These are phyloP conservation scores for Cucurbita argyrosperma DNA, from an alignment of 306 rosid genomes.

Conservation along the genomic window DNA sequence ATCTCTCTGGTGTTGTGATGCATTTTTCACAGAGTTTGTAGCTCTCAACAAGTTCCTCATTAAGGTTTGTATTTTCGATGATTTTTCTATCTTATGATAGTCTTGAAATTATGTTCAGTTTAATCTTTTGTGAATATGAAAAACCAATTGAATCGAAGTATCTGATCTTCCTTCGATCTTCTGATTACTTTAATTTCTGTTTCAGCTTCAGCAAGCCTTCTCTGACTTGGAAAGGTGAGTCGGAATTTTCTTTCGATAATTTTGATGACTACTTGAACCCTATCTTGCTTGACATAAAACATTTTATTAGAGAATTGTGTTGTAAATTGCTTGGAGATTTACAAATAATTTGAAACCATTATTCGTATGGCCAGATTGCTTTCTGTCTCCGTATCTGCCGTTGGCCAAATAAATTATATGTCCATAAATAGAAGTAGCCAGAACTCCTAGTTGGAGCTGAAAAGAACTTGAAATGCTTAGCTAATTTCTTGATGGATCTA, in stretches of 20 bases:
- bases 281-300: not conserved
- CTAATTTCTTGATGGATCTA: not conserved
- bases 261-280: not conserved
- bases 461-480: not conserved
- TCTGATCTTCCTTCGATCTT: not conserved
- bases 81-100: not conserved
- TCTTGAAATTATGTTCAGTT: not conserved
- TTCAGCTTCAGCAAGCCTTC: constrained; percentile 83
- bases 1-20: constrained; percentile 1
- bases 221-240: constrained; percentile 63
- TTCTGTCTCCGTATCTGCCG: not conserved
- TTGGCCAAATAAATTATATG: not conserved
- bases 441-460: not conserved
- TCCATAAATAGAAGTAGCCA: not conserved
- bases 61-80: constrained; percentile 31
- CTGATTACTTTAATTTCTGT: not conserved
- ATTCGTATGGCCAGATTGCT: not conserved
- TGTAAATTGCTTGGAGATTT: not conserved
- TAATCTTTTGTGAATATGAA: not conserved
- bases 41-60: constrained; percentile 80
- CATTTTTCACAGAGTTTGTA: constrained; percentile 41
- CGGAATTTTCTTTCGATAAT: not conserved
- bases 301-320: not conserved
- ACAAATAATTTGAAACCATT: not conserved
- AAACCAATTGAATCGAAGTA: not conserved